Evolutionary conservation across 192 early-diverging fungal species (phyloP).

Genomic region (Backusella australiensis): DNA sequence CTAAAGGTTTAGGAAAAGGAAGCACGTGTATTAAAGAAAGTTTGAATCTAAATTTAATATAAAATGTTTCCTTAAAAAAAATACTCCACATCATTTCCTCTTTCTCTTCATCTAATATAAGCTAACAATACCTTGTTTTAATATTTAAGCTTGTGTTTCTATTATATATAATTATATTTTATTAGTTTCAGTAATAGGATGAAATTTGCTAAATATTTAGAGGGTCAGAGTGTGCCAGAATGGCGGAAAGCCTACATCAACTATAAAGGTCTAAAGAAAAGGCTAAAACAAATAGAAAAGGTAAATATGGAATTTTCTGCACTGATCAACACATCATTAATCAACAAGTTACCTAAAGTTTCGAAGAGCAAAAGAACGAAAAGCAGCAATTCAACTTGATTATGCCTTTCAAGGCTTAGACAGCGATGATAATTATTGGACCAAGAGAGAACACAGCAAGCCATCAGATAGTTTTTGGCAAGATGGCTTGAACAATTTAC

Average conservation of each 20-base stretch:
- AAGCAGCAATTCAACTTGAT: constrained; percentile 19
- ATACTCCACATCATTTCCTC: neutral
- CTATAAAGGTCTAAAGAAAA: constrained; percentile 59
- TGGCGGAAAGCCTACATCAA: constrained; percentile 70
- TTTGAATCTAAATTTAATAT: constrained; percentile 2
- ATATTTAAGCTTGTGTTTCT: neutral
- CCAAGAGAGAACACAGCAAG: neutral
- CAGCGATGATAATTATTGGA: neutral
- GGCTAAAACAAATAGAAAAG: constrained; percentile 42
- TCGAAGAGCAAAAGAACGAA: constrained; percentile 12
- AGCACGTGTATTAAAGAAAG: constrained; percentile 1
- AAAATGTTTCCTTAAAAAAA: neutral
- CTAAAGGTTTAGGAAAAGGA: neutral
- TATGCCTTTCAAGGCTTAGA: constrained; percentile 11
- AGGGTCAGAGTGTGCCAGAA: constrained; percentile 65
- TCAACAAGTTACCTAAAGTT: neutral
- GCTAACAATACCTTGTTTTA: neutral
- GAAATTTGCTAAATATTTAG: constrained; percentile 72
- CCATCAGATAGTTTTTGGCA: neutral
- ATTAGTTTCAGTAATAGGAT: constrained; percentile 30
- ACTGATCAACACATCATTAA: neutral
- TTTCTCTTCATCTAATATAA: neutral
- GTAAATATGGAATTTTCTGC: neutral
- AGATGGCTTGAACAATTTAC: neutral
- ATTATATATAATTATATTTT: neutral